These are phyloP conservation scores for Aureobasidium sp. DNA, from an alignment of 2,329 filamentous ascomycete species.

Conservation along the genomic window DNA sequence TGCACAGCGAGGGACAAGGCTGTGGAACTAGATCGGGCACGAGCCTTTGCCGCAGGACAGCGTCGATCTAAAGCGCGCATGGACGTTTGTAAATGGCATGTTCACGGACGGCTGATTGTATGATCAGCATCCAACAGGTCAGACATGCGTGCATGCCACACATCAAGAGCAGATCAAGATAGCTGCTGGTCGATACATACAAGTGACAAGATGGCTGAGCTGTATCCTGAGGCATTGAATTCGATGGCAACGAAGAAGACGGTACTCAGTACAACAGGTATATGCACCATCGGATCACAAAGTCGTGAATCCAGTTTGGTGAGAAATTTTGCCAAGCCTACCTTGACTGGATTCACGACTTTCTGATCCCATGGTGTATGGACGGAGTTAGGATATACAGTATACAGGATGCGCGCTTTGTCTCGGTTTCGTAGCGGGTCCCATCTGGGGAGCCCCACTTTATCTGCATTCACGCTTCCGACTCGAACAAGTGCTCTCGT, in stretches of 20 bases:
- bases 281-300: neutral
- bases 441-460: neutral
- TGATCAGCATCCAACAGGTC: neutral
- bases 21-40: neutral
- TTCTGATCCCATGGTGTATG: neutral
- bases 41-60: neutral
- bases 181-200: neutral
- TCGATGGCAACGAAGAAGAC: no score
- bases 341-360: no score
- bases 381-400: neutral
- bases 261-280: no score
- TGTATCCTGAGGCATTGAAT: no score
- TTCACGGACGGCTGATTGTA: neutral
- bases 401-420: neutral
- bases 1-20: neutral
- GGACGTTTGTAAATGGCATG: neutral
- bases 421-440: neutral
- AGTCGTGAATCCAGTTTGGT: no score
- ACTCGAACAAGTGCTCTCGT: neutral
- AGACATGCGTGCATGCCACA: neutral
- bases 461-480: neutral
- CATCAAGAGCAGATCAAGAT: neutral
- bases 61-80: neutral
- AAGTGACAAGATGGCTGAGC: neutral
- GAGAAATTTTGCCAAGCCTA: no score